These are phyloP conservation scores for Syncephalastrum contaminatum DNA, from an alignment of 371 early-diverging fungal species.

Conservation along the genomic window DNA sequence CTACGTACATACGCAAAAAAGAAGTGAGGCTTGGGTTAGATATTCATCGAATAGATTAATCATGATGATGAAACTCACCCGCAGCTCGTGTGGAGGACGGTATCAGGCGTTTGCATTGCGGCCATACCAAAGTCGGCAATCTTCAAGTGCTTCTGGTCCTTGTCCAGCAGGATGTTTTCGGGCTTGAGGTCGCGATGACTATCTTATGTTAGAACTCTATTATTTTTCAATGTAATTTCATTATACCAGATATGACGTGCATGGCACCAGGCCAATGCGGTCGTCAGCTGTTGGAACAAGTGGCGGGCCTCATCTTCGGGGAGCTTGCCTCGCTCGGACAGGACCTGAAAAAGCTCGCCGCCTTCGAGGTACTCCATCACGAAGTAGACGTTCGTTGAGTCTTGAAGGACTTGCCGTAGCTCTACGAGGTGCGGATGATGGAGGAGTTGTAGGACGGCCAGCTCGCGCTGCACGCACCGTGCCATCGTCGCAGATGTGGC, in stretches of 20 bases:
- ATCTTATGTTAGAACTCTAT: conserved; percentile 2
- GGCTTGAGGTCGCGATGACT: conserved; percentile 69
- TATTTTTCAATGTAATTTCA: conserved; percentile 1
- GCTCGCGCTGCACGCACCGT: conserved; percentile 85
- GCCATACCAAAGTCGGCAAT: conserved; percentile 89
- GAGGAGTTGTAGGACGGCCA: conserved; percentile 86
- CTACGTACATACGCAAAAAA: conserved; percentile 6
- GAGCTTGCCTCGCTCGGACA: conserved; percentile 82
- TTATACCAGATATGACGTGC: conserved; percentile 80
- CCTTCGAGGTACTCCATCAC: conserved; percentile 96
- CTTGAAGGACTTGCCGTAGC: conserved; percentile 84
- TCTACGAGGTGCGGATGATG: conserved; percentile 88
- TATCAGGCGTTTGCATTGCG: conserved; percentile 59
- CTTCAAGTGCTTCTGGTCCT: conserved; percentile 69
- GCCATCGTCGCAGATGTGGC: conserved; percentile 54
- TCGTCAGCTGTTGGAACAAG: conserved; percentile 92
- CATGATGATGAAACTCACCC: conserved; percentile 39
- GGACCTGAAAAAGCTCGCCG: conserved; percentile 91
- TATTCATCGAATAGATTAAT: neutral
- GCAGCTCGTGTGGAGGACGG: conserved; percentile 75
- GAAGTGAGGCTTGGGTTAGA: conserved; percentile 2
- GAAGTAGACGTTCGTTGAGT: conserved; percentile 67
- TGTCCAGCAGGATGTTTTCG: conserved; percentile 71
- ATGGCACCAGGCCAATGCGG: conserved; percentile 92
- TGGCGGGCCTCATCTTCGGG: conserved; percentile 81